A percentile compares a stretch with the other conserved stretches of the same genome.
Conservation (phyloP, 2,329 filamentous ascomycete genomes). For the Talaromyces sp. region DNA sequence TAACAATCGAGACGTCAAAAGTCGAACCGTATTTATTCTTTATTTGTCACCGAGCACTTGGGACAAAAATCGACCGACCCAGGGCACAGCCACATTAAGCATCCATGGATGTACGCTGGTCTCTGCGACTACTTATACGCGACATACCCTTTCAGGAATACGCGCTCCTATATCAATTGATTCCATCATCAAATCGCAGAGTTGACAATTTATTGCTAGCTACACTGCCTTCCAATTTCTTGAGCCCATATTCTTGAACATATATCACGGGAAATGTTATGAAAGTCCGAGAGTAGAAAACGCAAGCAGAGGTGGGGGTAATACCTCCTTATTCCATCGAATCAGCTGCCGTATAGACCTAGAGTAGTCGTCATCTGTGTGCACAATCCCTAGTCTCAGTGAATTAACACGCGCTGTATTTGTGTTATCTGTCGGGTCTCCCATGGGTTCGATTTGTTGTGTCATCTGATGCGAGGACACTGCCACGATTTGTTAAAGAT, state of each 20-base stretch:
- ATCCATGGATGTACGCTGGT: no score
- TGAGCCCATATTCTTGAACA: background rate
- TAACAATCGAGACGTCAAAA: background rate
- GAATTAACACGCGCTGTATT: background rate
- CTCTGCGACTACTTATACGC: background rate
- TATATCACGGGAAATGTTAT: background rate
- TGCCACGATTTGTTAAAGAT: conserved; percentile 1
- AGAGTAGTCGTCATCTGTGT: background rate
- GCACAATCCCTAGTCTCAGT: background rate
- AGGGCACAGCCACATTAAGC: background rate
- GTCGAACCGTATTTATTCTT: no score
- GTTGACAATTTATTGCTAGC: background rate
- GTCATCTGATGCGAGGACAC: background rate
- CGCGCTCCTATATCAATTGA: background rate
- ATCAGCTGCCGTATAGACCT: background rate
- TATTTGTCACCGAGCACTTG: background rate
- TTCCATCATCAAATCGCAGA: background rate
- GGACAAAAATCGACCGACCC: background rate
- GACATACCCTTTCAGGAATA: background rate
- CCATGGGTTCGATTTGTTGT: background rate
- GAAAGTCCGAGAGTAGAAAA: background rate
- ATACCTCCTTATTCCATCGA: background rate
- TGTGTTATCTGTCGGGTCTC: background rate
- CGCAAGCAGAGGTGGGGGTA: background rate
- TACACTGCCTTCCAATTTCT: background rate